A percentile compares a stretch with the other conserved stretches of the same genome.
Conservation (phyloP, 345 rosid species). For the Chamaenerion angustifolium region DNA sequence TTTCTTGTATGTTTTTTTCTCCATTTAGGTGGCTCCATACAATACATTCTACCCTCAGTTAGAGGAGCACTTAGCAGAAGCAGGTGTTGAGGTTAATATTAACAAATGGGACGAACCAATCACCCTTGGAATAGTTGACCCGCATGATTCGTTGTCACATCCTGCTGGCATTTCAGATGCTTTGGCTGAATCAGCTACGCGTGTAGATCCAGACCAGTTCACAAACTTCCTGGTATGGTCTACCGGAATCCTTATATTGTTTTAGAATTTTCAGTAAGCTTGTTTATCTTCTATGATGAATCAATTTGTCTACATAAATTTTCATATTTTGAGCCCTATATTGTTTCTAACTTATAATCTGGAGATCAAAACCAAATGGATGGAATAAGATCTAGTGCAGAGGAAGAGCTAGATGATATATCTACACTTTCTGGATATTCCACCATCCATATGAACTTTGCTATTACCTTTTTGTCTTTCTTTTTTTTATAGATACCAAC, state of each 20-base stretch:
- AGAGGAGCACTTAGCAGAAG: slow-evolving; percentile 87
- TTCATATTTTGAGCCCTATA: too few species aligned
- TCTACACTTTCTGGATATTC: too few species aligned
- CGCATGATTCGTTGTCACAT: slow-evolving; percentile 91
- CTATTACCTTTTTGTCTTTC: slow-evolving; percentile 4
- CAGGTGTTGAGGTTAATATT: slow-evolving; percentile 59
- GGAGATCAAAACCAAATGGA: too few species aligned
- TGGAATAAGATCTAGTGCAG: too few species aligned
- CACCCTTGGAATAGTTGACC: slow-evolving; percentile 79
- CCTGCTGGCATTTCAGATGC: slow-evolving; percentile 95
- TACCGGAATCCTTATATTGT: not conserved
- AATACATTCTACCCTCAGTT: slow-evolving; percentile 80
- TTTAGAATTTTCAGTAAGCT: not conserved
- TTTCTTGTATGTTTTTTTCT: not conserved
- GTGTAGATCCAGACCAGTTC: slow-evolving; percentile 83
- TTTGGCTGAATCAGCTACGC: slow-evolving; percentile 77
- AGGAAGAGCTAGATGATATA: too few species aligned
- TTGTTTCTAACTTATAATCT: too few species aligned
- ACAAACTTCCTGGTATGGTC: slow-evolving; percentile 70
- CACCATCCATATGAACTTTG: not conserved
- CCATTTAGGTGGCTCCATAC: slow-evolving; percentile 82
- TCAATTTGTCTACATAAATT: too few species aligned
- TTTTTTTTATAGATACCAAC: slow-evolving; percentile 62
- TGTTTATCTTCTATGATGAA: not conserved
- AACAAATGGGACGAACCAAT: slow-evolving; percentile 91